These are phyloP conservation scores for Botrytis squamosa DNA, from an alignment of 2,329 filamentous ascomycete genomes.

Conservation along the genomic window DNA sequence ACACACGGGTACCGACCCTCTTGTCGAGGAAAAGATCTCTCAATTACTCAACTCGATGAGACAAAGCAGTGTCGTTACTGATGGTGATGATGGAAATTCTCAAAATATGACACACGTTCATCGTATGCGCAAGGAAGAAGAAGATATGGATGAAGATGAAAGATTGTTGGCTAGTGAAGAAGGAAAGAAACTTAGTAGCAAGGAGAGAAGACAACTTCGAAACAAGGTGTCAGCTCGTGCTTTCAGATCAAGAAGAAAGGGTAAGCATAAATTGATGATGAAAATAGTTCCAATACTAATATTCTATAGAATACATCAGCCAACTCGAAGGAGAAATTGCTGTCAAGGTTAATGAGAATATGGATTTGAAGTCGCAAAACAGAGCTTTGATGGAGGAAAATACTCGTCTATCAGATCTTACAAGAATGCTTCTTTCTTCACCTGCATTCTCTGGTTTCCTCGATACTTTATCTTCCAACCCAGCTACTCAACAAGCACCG, in stretches of 20 bases:
- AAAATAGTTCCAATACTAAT: slow-evolving; percentile 48
- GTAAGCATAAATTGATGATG: slow-evolving; percentile 52
- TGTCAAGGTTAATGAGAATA: slow-evolving; percentile 77
- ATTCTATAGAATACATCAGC: slow-evolving; percentile 81
- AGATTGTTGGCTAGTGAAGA: slow-evolving; percentile 91
- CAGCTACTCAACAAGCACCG: slow-evolving; percentile 44
- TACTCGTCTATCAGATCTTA: slow-evolving; percentile 72
- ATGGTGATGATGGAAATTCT: slow-evolving; percentile 49
- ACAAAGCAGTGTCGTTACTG: slow-evolving; percentile 57
- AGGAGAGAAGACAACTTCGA: slow-evolving; percentile 92
- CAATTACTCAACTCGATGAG: slow-evolving; percentile 92
- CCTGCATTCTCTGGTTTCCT: slow-evolving; percentile 82
- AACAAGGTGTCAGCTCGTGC: slow-evolving; percentile 98
- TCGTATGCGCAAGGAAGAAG: slow-evolving; percentile 85
- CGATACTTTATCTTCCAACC: slow-evolving; percentile 64
- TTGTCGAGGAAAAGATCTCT: slow-evolving; percentile 89
- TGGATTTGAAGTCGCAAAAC: slow-evolving; percentile 78
- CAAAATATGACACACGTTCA: slow-evolving; percentile 62
- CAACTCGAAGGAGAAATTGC: slow-evolving; percentile 91
- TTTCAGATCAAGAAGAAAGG: slow-evolving; percentile 97
- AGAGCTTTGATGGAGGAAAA: slow-evolving; percentile 81
- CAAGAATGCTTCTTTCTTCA: slow-evolving; percentile 77
- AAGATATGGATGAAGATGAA: slow-evolving; percentile 99
- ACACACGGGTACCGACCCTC: slow-evolving; percentile 56
- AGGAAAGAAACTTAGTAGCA: slow-evolving; percentile 98